These are phyloP conservation scores for Zostera marina DNA, from an alignment of 116 monocot genomes.

Conservation along the genomic window DNA sequence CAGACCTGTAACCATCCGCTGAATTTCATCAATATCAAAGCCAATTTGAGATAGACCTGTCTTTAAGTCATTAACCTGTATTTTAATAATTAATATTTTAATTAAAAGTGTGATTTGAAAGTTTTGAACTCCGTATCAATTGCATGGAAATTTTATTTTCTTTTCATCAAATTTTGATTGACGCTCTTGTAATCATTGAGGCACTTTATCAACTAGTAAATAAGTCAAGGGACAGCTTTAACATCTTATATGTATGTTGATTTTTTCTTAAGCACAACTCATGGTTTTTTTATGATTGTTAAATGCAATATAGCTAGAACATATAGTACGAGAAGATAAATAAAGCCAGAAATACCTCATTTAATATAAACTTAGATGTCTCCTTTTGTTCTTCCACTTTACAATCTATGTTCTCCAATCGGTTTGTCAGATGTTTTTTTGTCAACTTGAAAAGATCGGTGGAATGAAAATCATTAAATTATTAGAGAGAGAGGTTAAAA, in stretches of 20 bases:
- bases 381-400: conserved; percentile 80
- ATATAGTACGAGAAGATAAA: too few species aligned
- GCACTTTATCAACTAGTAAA: not conserved
- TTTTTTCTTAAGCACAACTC: not conserved
- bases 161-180: not conserved
- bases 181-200: not conserved
- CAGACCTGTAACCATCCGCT: conserved; percentile 54
- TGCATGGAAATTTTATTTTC: not conserved
- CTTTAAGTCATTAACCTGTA: conserved; percentile 64
- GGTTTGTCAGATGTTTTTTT: conserved; percentile 58
- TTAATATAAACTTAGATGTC: conserved; percentile 47
- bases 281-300: too few species aligned
- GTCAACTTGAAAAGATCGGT: conserved; percentile 29
- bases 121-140: not conserved
- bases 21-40: conserved; percentile 71
- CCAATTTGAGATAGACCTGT: conserved; percentile 75
- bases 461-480: not conserved
- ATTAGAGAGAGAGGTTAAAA: conserved; percentile 6
- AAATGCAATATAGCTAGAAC: too few species aligned
- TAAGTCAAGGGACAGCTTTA: not conserved
- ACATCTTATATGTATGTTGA: not conserved
- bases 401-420: conserved; percentile 66
- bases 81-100: not conserved
- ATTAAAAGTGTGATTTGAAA: not conserved
- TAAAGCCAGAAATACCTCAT: conserved; percentile 31